phyloP scores from a whole-genome alignment of 2,329 filamentous ascomycete genomes.

The Fusarium poae region DNA sequence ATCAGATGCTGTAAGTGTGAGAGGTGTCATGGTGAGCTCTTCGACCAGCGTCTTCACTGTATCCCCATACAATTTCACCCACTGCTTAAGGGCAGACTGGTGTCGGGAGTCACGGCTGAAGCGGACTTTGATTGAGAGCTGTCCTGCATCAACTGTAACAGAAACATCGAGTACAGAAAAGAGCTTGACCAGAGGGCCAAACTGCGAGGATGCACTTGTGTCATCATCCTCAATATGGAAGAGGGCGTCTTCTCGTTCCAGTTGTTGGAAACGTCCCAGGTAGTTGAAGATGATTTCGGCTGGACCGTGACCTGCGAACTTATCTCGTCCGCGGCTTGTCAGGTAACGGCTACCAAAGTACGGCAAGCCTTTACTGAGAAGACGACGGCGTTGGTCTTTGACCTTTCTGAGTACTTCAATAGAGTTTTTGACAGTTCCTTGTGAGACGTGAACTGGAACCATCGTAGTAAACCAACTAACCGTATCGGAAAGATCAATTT shows the following conservation, averaged over 20 bases:
- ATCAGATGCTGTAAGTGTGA: constrained; percentile 5
- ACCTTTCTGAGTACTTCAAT: not conserved
- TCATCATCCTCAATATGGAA: constrained; percentile 11
- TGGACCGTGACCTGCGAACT: constrained; percentile 5
- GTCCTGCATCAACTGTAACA: not conserved
- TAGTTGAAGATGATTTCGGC: constrained; percentile 10
- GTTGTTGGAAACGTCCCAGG: constrained; percentile 6
- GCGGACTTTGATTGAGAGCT: constrained; percentile 6
- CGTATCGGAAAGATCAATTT: constrained; percentile 8
- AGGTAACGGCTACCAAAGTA: constrained; percentile 1
- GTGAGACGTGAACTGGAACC: not conserved
- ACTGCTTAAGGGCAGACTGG: constrained; percentile 1
- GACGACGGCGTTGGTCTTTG: constrained; percentile 3
- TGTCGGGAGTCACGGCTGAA: constrained; percentile 5
- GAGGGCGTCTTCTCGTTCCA: constrained; percentile 3
- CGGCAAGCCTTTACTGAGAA: not conserved
- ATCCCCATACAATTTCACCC: constrained; percentile 1
- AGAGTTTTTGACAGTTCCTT: not conserved
- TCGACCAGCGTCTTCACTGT: not conserved
- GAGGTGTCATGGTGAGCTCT: not conserved
- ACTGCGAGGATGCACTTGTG: constrained; percentile 3
- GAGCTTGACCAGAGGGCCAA: constrained; percentile 9
- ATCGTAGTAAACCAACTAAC: constrained; percentile 10
- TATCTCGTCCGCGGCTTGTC: constrained; percentile 4
- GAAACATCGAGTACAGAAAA: constrained; percentile 7